Evolutionary conservation across 257 asterid genomes (phyloP).

Genomic region (Rhazya stricta): DNA sequence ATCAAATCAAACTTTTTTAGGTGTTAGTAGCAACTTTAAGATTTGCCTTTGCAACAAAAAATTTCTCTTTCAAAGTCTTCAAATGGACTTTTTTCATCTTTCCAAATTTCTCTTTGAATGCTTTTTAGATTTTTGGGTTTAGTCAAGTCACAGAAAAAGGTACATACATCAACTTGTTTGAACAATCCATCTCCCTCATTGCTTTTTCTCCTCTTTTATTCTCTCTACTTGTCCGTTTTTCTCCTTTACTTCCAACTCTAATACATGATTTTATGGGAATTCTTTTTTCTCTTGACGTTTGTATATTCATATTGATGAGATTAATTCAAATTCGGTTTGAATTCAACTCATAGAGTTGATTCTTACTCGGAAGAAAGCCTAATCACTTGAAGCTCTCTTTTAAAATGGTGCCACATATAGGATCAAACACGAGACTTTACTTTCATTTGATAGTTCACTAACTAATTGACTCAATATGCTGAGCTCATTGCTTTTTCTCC

Average conservation of each 20-base stretch:
- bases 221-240: conserved; percentile 40
- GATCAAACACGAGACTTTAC: too few relatives aligned
- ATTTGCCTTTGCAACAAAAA: conserved; percentile 23
- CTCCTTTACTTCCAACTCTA: conserved; percentile 21
- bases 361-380: too few relatives aligned
- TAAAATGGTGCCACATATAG: too few relatives aligned
- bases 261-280: too few relatives aligned
- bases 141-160: conserved; percentile 42
- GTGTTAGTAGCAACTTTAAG: conserved; percentile 21
- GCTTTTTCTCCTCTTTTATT: conserved; percentile 31
- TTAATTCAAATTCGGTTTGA: too few relatives aligned
- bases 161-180: conserved; percentile 23
- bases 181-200: conserved; percentile 27
- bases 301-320: too few relatives aligned
- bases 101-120: conserved; percentile 21
- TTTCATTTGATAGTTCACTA: too few relatives aligned
- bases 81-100: conserved; percentile 29
- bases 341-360: too few relatives aligned
- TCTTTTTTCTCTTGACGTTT: too few relatives aligned
- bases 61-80: conserved; percentile 32
- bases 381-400: too few relatives aligned
- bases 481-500: too few relatives aligned
- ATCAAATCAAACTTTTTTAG: conserved; percentile 19
- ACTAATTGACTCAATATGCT: too few relatives aligned
- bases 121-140: conserved; percentile 28